Percentiles rank a stretch among this genome's conserved stretches.
phyloP scores from a whole-genome alignment of 768 basidiomycete genomes.

The Trametes sanguinea region DNA sequence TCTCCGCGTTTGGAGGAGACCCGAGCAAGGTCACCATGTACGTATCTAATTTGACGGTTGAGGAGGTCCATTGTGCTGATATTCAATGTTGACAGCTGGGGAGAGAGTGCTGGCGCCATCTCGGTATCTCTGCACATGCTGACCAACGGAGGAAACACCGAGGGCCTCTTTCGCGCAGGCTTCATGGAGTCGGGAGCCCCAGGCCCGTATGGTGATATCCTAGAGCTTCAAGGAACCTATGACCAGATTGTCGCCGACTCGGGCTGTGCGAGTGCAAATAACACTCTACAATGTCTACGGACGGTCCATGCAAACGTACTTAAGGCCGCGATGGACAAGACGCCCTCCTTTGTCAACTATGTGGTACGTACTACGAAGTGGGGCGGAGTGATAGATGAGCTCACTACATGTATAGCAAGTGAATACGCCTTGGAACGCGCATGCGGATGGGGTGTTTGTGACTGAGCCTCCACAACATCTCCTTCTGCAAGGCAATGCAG shows the following conservation, averaged over 20 bases:
- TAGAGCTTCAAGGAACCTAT: slow-evolving; percentile 10
- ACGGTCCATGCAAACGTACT: slow-evolving; percentile 11
- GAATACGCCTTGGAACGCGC: slow-evolving; percentile 20
- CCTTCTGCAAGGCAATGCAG: slow-evolving; percentile 15
- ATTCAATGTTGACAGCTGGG: slow-evolving; percentile 25
- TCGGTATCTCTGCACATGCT: slow-evolving; percentile 33
- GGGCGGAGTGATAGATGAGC: background rate
- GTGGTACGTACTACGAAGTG: background rate
- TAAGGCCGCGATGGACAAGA: slow-evolving; percentile 13
- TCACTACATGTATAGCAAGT: background rate
- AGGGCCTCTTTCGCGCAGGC: slow-evolving; percentile 32
- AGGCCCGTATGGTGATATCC: slow-evolving; percentile 5
- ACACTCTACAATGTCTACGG: slow-evolving; percentile 26
- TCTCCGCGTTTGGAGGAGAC: slow-evolving; percentile 46
- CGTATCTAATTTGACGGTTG: too few relatives aligned
- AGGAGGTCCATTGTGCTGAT: too few relatives aligned
- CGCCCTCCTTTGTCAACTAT: slow-evolving; percentile 14
- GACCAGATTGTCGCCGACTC: slow-evolving; percentile 14
- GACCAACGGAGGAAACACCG: slow-evolving; percentile 24
- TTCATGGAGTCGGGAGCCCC: slow-evolving; percentile 37
- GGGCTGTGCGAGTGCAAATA: slow-evolving; percentile 11
- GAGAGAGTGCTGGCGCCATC: slow-evolving; percentile 43
- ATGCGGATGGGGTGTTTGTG: slow-evolving; percentile 25
- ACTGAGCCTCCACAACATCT: slow-evolving; percentile 11
- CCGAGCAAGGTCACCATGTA: slow-evolving; percentile 46